Percentiles rank a stretch among this genome's conserved stretches.
phyloP scores from a whole-genome alignment of 2,329 filamentous ascomycete genomes.

The Diplocarpon mali region DNA sequence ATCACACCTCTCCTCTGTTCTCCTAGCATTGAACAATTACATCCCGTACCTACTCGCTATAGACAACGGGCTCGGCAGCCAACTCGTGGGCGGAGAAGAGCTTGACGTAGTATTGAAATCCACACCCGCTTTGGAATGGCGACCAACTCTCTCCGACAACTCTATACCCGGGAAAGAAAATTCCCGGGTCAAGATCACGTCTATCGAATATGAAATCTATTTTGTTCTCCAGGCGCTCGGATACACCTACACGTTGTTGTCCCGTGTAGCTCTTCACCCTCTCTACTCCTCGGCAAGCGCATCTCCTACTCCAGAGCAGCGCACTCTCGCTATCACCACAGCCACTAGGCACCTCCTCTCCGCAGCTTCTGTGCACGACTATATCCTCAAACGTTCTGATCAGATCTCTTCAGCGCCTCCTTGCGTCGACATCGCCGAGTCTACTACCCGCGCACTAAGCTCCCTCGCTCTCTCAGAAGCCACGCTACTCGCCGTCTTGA shows the following conservation, averaged over 20 bases:
- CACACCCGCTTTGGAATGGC: constrained; percentile 66
- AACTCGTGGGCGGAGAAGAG: constrained; percentile 44
- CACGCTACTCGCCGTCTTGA: constrained; percentile 78
- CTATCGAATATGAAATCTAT: constrained; percentile 71
- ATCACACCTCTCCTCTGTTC: constrained; percentile 57
- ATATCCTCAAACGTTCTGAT: constrained; percentile 50
- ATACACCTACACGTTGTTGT: constrained; percentile 60
- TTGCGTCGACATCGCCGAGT: constrained; percentile 42
- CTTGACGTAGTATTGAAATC: constrained; percentile 55
- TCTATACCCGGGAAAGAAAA: constrained; percentile 52
- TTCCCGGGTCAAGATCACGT: constrained; percentile 56
- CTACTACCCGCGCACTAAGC: constrained; percentile 44
- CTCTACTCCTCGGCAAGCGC: constrained; percentile 57
- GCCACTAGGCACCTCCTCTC: constrained; percentile 71
- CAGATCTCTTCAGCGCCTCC: constrained; percentile 30
- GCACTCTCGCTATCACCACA: constrained; percentile 56
- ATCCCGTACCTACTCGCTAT: constrained; percentile 74
- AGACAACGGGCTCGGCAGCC: constrained; percentile 56
- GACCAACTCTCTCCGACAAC: constrained; percentile 62
- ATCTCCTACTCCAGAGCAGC: constrained; percentile 51
- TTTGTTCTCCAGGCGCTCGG: constrained; percentile 71
- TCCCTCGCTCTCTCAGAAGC: constrained; percentile 74
- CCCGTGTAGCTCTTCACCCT: constrained; percentile 60
- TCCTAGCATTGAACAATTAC: constrained; percentile 63
- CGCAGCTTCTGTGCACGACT: constrained; percentile 67